phyloP scores from a whole-genome alignment of 257 asterid genomes.

The Solanum virginianum region DNA sequence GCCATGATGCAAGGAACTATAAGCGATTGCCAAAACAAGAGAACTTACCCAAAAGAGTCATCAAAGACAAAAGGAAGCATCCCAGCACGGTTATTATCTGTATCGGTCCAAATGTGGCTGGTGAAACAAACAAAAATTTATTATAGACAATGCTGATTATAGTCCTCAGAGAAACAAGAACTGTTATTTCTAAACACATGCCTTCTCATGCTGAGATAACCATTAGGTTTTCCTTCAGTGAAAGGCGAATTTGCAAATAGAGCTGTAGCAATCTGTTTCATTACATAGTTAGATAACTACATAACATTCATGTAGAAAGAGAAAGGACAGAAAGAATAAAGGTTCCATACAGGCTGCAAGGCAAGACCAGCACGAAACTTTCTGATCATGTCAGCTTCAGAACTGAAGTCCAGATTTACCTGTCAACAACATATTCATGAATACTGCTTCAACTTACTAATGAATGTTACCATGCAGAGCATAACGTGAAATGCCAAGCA shows the following conservation, averaged over 20 bases:
- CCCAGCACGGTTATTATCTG: slow-evolving; percentile 87
- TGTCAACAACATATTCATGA: slow-evolving; percentile 20
- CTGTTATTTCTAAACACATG: slow-evolving; percentile 2
- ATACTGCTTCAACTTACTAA: neutral
- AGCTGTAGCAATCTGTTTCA: slow-evolving; percentile 91
- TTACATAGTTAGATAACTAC: slow-evolving; percentile 16
- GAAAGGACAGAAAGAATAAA: slow-evolving; percentile 4
- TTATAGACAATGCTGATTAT: slow-evolving; percentile 1
- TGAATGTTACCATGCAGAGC: neutral
- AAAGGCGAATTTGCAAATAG: slow-evolving; percentile 96
- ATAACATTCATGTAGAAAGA: neutral
- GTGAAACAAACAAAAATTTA: slow-evolving; percentile 7
- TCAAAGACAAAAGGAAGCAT: slow-evolving; percentile 99
- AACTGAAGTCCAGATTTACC: slow-evolving; percentile 92
- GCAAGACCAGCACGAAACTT: slow-evolving; percentile 95
- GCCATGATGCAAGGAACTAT: neutral
- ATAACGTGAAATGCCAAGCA: neutral
- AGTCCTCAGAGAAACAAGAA: slow-evolving; percentile 1
- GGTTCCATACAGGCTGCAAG: slow-evolving; percentile 78
- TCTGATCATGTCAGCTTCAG: slow-evolving; percentile 94
- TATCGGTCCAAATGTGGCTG: slow-evolving; percentile 99
- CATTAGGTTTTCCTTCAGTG: slow-evolving; percentile 93
- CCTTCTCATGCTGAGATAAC: slow-evolving; percentile 98
- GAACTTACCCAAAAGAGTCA: slow-evolving; percentile 85
- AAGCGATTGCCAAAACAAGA: neutral